Base-by-base conservation (phyloP, 192 early-diverging fungal genomes). In the Coemansia sp. region DNA sequence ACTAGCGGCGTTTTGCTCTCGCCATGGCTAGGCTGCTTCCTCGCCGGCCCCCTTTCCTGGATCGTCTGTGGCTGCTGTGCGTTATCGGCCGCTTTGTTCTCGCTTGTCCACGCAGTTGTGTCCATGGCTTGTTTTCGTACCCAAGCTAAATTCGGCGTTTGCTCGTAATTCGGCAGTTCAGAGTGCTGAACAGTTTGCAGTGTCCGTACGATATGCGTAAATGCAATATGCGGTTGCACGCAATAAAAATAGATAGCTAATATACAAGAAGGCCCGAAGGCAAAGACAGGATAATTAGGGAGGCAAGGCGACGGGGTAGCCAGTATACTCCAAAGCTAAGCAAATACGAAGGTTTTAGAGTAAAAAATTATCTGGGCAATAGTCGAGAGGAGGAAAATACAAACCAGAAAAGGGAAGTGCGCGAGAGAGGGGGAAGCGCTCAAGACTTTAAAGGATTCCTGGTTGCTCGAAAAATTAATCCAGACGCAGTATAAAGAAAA, bases 1-100 rank as follows among this genome's bases (percentile, higher is more conserved):
- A 71, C 75, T 14, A 76, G 50, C 35, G 24, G 29, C 7, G 29
- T 38, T 12, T 30, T 42, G 45, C 16, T 11, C 12, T 51, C 23
- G 25, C 46, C 18, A 0, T 50, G 24, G 21, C 53, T 24, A n/a
- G 52, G 16, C 53, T 59, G 49, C 5, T 32, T n/a, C 6, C 25
- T n/a, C 14, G 49, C 3, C 23, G 56, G 51, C 33, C 27, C 25
- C 35, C 25, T 18, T 19, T 42, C 52, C 56, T 49, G 56, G 19
- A 6, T 33, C 46, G 40, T 44, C 35, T 49, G 54, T 25, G 57
- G 48, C 35, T 21, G 21, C 25, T 66, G 56, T 24, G 46, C 16
- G 19, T 16, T 59, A 32, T 49, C 47, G 57, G 22, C 31, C 46
- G 14, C 16, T 16, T n/a, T 28, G 43, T 31, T 59, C 30, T 49